Conservation (phyloP, 768 basidiomycete species). For the Mycena leptocephala region DNA sequence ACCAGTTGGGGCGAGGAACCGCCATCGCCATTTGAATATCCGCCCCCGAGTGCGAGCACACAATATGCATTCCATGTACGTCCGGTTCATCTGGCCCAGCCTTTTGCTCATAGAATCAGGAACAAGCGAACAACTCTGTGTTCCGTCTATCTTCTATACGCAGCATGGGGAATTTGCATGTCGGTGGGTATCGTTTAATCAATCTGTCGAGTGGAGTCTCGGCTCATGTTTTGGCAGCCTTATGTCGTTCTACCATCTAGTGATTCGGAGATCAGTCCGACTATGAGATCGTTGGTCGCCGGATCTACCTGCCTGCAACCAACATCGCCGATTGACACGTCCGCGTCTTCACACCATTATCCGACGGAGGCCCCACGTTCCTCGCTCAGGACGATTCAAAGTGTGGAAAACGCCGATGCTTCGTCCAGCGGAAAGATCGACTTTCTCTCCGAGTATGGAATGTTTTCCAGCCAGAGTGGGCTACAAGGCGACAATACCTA, state of each 20-base stretch:
- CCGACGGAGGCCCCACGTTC: too few relatives aligned
- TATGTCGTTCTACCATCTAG: not conserved
- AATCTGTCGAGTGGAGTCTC: not conserved
- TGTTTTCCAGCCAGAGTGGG: not conserved
- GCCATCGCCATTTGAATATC: not conserved
- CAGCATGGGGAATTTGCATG: not conserved
- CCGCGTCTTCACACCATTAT: too few relatives aligned
- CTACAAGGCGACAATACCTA: not conserved
- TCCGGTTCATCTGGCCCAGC: not conserved
- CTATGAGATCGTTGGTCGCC: not conserved
- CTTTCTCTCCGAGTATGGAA: slow-evolving; percentile 13
- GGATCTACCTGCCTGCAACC: not conserved
- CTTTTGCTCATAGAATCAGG: not conserved
- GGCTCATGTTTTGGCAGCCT: slow-evolving; percentile 1
- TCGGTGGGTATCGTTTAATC: not conserved
- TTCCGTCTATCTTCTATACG: not conserved
- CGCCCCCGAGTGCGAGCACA: not conserved
- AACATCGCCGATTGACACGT: not conserved
- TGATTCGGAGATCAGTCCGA: not conserved
- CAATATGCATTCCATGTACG: not conserved
- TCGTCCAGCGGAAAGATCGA: not conserved
- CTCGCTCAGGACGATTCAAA: not conserved
- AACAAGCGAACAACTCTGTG: not conserved
- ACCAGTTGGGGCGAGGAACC: slow-evolving; percentile 17
- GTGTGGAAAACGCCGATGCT: not conserved